A percentile compares a stretch with the other conserved stretches of the same genome.
Evolutionary conservation across 331 rosid species (phyloP).

Genomic region (Phaseolus coccineus): DNA sequence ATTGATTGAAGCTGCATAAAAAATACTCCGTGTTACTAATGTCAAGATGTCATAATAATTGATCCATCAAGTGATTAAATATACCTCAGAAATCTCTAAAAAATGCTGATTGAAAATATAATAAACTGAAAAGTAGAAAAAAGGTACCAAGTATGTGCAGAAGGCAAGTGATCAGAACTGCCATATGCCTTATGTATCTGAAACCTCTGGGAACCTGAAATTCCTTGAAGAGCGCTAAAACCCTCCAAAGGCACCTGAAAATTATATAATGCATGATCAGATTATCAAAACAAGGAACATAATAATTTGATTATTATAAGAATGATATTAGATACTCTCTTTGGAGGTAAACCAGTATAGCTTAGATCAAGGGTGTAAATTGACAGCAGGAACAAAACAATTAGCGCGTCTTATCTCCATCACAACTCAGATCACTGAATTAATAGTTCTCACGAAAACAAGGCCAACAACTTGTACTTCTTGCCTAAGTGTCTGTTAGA

Average conservation of each 20-base stretch:
- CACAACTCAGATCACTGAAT: conserved; percentile 3
- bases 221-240: conserved; percentile 97
- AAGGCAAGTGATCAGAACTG: conserved; percentile 93
- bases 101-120: not conserved
- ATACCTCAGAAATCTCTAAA: conserved; percentile 16
- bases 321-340: not conserved
- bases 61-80: conserved; percentile 12
- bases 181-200: conserved; percentile 99
- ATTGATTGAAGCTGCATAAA: conserved; percentile 89
- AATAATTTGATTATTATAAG: not conserved
- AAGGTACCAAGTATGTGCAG: conserved; percentile 91
- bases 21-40: not conserved
- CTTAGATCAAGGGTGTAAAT: not conserved
- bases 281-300: conserved; percentile 31
- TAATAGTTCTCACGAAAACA: not conserved
- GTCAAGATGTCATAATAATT: conserved; percentile 17
- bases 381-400: conserved; percentile 6
- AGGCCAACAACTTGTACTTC: not conserved
- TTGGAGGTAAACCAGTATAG: conserved; percentile 1
- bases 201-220: conserved; percentile 95
- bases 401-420: conserved; percentile 24
- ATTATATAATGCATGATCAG: conserved; percentile 25
- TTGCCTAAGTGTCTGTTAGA: not conserved
- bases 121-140: not conserved
- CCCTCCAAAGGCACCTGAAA: conserved; percentile 97